Conservation (phyloP, 1,139 yeast genomes). For the Lodderomyces elongisporus region DNA sequence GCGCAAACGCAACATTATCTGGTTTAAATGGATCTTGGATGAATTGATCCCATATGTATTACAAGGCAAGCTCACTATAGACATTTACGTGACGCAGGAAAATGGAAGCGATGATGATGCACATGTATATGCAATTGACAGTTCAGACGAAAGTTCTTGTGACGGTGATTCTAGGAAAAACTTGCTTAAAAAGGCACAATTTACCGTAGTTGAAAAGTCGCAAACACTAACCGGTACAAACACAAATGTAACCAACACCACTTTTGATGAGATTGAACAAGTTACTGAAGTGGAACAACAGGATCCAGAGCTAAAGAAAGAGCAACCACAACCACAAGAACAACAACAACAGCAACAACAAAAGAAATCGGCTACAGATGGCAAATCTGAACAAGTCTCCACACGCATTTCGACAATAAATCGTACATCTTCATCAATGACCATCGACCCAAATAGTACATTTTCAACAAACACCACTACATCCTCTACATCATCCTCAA, state of each 20-base stretch:
- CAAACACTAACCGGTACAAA: neutral
- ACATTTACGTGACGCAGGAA: conserved; percentile 19
- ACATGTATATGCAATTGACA: neutral
- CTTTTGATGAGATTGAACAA: neutral
- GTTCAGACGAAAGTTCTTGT: neutral
- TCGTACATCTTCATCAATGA: too few species aligned
- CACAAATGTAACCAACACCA: neutral
- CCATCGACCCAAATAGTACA: too few species aligned
- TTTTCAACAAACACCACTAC: too few species aligned
- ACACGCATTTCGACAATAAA: too few species aligned
- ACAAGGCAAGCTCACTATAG: conserved; percentile 19
- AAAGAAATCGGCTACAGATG: conserved; percentile 1
- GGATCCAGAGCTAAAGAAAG: neutral
- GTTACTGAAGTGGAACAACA: neutral
- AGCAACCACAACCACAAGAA: neutral
- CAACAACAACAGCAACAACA: neutral
- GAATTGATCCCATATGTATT: conserved; percentile 21
- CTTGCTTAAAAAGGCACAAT: neutral
- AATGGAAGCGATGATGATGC: neutral
- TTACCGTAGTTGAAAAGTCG: neutral
- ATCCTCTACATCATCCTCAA: neutral
- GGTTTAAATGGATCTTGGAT: conserved; percentile 37
- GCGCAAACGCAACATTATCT: conserved; percentile 22
- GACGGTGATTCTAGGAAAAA: neutral
- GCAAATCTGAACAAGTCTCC: neutral